Base-by-base conservation (phyloP, 805 yeast species). In the Kuraishia ogatae region DNA sequence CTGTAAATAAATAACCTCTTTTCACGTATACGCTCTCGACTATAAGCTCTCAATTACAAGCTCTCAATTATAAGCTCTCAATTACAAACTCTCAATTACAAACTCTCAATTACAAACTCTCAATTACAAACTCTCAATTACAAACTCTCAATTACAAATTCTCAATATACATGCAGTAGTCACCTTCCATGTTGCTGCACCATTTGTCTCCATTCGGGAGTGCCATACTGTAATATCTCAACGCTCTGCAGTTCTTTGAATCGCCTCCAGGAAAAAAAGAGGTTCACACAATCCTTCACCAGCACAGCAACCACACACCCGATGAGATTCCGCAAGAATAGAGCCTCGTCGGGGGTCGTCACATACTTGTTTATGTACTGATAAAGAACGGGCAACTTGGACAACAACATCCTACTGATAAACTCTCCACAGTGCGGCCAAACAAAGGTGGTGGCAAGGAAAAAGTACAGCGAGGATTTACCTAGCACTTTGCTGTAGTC, bases 311-410 rank as follows among this genome's bases (percentile, higher is more conserved):
- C 52, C 11, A 62, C 29, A 57, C 74, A 66, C 1, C 75, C 76
- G 5, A 71, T 28, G n/a, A 73, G 22, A 53, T 73, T 72, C 21
- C 69, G 53, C 1, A 69, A 56, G 49, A 69, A 72, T 7, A 62
- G 57, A 1, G 64, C 62, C 54, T 74, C 75, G 58, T 73, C 76
- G 1, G 78, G 77, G 0, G 75, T 72, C 19, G 57, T 55, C 11
- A 63, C 59, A 17, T 55, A 55, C 21, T 53, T 58, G 55, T 62
- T 61, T 6, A 68, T 55, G 7, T 61, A 54, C 2, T 50, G 23
- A 55, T 61, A 59, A 8, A 71, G 43, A 15, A 54, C 51, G 2
- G 70, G 63, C 13, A 64, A 56, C 19, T 59, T 59, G 1, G 61
- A 50, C 1, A 72, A 52, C 1, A 67, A 1, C 2, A n/a, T 3